These are phyloP conservation scores for Recurvomyces mirabilis DNA, from an alignment of 495 filamentous ascomycete species.

Conservation along the genomic window DNA sequence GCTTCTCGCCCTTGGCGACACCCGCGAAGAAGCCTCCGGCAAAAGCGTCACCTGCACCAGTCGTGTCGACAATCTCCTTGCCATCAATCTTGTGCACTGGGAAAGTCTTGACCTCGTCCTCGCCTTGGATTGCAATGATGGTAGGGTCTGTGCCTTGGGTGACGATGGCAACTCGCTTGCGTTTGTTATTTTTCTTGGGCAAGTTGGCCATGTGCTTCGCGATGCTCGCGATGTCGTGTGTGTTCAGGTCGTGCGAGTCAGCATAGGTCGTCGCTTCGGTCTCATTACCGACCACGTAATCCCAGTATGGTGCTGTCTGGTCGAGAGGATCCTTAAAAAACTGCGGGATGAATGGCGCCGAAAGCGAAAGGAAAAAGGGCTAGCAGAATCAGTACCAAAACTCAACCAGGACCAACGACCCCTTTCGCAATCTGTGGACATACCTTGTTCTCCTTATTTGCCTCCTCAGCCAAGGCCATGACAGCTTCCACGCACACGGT, in stretches of 20 bases:
- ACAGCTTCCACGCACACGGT: constrained; percentile 85
- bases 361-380: constrained; percentile 78
- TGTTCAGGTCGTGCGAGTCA: constrained; percentile 55
- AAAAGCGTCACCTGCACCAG: constrained; percentile 92
- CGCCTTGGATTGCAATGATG: constrained; percentile 58
- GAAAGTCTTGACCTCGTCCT: constrained; percentile 61
- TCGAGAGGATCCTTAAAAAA: constrained; percentile 97
- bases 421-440: too few relatives aligned
- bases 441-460: constrained; percentile 75
- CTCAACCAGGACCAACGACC: too few relatives aligned
- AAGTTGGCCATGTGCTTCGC: constrained; percentile 73
- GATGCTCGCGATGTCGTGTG: constrained; percentile 74
- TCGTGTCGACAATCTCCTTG: constrained; percentile 82
- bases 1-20: constrained; percentile 67
- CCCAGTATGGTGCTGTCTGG: constrained; percentile 74
- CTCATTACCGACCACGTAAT: constrained; percentile 97
- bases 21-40: constrained; percentile 88
- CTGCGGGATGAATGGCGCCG: constrained; percentile 87
- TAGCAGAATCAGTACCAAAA: too few relatives aligned
- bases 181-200: constrained; percentile 77
- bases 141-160: constrained; percentile 91
- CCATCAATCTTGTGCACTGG: constrained; percentile 64
- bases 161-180: constrained; percentile 72
- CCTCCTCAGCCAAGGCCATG: constrained; percentile 78
- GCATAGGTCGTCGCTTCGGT: constrained; percentile 81